Evolutionary conservation across 495 filamentous ascomycete species (phyloP), one percentile per base, ranked within the genome.

Genomic region (Neurospora discreta): DNA sequence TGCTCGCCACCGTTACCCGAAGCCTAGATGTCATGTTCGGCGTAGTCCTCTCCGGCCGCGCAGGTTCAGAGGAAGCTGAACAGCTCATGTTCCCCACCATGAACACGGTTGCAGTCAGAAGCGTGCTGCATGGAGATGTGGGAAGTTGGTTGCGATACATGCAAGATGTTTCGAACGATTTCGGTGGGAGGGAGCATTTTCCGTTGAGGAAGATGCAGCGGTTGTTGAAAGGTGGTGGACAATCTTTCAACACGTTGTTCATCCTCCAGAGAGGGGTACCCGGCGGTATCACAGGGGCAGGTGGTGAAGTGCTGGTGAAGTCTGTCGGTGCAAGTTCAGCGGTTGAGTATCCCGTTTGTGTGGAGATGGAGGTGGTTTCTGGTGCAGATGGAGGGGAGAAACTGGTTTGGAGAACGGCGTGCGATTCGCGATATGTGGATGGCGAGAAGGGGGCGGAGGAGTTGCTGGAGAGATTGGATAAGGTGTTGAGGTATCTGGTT

Each of bases 261-360:
- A 89, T 94, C 23, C 87, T 89, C 38, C 92, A 94, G 77, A 81
- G 39, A 70, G 6, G 23, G 30, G 33, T 70, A 16, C 9, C 39
- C 33, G 23, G 15, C 1, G 33, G 3, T 36, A 36, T 5, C 33
- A 36, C 33, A 36, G 33, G 33, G 6, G 33, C 33, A 36, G 33
- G 33, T 36, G 33, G 33, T 36, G 33, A 36, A 36, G 33, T 3
- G 33, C 33, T 36, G 8, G 87, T 90, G 74, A 81, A 80, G 60
- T 90, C 90, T 23, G 79, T 89, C 7, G 82, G 86, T 39, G 87
- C 89, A 13, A 77, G 76, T 13, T 88, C 92, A 0, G 84, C 87
- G 68, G 87, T 92, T 23, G 92, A 94, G 71, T 95, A 93, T 75
- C 91, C 91, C 0, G 78, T 94, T n/a, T 93, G 91, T 73, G 85